Percentiles rank a stretch among this genome's conserved stretches.
Conservation (phyloP, 345 rosid species). For the Passiflora organensis region DNA sequence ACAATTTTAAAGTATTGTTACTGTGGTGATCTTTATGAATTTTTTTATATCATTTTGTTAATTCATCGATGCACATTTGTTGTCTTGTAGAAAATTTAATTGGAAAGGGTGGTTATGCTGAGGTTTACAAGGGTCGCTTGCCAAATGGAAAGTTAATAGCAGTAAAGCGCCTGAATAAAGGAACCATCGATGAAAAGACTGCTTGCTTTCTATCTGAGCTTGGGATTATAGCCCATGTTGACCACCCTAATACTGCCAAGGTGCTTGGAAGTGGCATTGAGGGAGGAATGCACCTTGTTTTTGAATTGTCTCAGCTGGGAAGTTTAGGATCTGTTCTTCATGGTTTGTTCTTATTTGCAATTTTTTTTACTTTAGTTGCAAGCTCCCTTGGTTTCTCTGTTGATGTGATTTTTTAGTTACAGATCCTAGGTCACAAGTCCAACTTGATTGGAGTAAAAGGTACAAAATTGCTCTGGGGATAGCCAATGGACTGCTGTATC, state of each 20-base stretch:
- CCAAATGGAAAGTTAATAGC: constrained; percentile 65
- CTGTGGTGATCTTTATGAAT: not conserved
- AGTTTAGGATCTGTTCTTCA: constrained; percentile 75
- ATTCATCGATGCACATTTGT: constrained; percentile 2
- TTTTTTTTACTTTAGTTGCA: constrained; percentile 3
- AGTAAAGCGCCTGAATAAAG: constrained; percentile 63
- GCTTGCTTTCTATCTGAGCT: constrained; percentile 66
- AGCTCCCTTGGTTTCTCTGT: not conserved
- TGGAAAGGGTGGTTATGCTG: constrained; percentile 89
- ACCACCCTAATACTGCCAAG: constrained; percentile 87
- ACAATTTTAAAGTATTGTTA: not conserved
- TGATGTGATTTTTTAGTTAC: constrained; percentile 1
- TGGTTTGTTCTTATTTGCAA: constrained; percentile 35
- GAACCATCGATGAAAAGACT: constrained; percentile 63
- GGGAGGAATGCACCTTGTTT: constrained; percentile 77
- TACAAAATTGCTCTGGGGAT: constrained; percentile 78
- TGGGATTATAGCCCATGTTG: constrained; percentile 78
- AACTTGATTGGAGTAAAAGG: constrained; percentile 72
- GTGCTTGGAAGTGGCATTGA: constrained; percentile 81
- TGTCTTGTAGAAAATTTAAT: constrained; percentile 61
- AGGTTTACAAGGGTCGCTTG: constrained; percentile 71
- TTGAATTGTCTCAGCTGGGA: constrained; percentile 68
- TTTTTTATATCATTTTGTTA: not conserved
- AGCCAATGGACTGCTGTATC: constrained; percentile 80
- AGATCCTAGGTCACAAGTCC: constrained; percentile 44